phyloP scores from a whole-genome alignment of 1,284 basidiomycete genomes.

The Takashimella tepidaria region DNA sequence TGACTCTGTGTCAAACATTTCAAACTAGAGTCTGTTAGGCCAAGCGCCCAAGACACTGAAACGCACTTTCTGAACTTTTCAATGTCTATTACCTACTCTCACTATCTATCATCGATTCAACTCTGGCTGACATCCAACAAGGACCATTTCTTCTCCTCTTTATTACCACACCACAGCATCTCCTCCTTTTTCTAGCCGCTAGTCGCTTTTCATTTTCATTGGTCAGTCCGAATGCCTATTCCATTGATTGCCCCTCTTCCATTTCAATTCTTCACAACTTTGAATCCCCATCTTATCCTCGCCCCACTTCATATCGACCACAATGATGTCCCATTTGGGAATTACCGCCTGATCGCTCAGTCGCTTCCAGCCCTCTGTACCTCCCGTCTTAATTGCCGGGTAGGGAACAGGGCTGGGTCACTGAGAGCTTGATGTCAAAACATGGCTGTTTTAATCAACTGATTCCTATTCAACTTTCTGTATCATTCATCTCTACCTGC shows the following conservation, averaged over 20 bases:
- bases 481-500: not conserved
- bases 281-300: not conserved
- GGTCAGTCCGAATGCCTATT: not conserved
- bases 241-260: too few species aligned
- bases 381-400: constrained; percentile 34
- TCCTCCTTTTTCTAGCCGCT: not conserved
- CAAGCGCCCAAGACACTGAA: constrained; percentile 47
- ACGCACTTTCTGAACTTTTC: constrained; percentile 45
- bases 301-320: constrained; percentile 5
- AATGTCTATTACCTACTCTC: constrained; percentile 7
- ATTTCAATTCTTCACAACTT: not conserved
- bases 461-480: constrained; percentile 18
- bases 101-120: not conserved
- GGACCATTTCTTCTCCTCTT: not conserved
- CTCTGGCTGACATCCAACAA: too few species aligned
- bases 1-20: constrained; percentile 47
- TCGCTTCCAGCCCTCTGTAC: constrained; percentile 23
- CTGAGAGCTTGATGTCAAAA: constrained; percentile 36
- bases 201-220: not conserved
- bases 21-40: constrained; percentile 51
- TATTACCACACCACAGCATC: not conserved
- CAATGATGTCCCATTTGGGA: constrained; percentile 46
- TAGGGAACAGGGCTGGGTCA: constrained; percentile 14
- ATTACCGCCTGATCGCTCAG: constrained; percentile 47
- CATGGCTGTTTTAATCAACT: constrained; percentile 49